Evolutionary conservation across 345 rosid genomes (phyloP).

Genomic region (Gossypium rotundifolium): DNA sequence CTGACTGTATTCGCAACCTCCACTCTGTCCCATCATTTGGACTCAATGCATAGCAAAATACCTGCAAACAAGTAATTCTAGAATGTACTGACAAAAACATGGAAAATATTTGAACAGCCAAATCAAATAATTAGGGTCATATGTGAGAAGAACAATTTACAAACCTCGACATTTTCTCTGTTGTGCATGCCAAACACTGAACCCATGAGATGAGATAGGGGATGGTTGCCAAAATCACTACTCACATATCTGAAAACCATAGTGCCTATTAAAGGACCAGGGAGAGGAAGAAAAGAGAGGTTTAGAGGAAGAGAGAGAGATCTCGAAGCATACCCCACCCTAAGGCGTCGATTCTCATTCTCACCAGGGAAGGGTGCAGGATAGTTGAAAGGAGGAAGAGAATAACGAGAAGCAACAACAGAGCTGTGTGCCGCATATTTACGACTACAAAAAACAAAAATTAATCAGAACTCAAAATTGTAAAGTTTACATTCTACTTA

Average conservation of each 20-base stretch:
- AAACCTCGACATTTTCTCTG: conserved; percentile 78
- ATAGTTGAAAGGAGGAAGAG: conserved; percentile 64
- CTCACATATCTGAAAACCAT: conserved; percentile 43
- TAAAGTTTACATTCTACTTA: neutral
- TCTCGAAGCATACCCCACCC: conserved; percentile 48
- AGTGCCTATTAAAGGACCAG: neutral
- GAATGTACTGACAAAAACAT: neutral
- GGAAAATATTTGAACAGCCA: neutral
- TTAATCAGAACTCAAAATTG: neutral
- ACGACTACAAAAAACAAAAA: conserved; percentile 41
- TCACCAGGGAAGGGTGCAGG: conserved; percentile 57
- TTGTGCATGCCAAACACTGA: conserved; percentile 98
- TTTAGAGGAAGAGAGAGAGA: neutral
- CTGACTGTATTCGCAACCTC: conserved; percentile 84
- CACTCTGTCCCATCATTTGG: conserved; percentile 92
- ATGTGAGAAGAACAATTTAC: conserved; percentile 9
- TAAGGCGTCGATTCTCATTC: conserved; percentile 56
- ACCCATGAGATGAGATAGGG: conserved; percentile 97
- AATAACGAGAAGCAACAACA: conserved; percentile 76
- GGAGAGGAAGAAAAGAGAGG: neutral
- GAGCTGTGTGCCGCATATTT: conserved; percentile 97
- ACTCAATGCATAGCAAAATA: conserved; percentile 93
- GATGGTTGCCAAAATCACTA: conserved; percentile 97
- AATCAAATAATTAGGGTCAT: neutral
- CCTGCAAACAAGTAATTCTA: conserved; percentile 30